Evolutionary conservation across 805 yeast species (phyloP).

Genomic region (Wickerhamomyces subpelliculosus): DNA sequence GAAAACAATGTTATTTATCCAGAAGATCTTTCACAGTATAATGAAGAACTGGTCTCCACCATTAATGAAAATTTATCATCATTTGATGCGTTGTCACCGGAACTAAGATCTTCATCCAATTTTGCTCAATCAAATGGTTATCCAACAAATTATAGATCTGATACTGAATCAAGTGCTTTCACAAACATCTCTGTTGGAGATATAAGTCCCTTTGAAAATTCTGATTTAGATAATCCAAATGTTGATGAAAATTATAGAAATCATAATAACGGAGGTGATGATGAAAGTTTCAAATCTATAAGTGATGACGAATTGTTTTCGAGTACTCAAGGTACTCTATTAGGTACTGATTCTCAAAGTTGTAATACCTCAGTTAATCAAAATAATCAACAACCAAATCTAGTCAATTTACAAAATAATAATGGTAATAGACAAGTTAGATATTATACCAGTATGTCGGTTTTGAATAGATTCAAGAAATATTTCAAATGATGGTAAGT

Average conservation of each 20-base stretch:
- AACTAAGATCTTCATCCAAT: not conserved
- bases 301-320: constrained; percentile 11
- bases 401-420: constrained; percentile 10
- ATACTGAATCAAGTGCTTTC: constrained; percentile 18
- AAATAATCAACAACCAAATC: not conserved
- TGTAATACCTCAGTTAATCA: not conserved
- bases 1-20: constrained; percentile 44
- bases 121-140: not conserved
- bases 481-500: constrained; percentile 13
- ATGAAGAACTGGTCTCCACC: not conserved
- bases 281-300: constrained; percentile 9
- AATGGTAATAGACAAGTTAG: constrained; percentile 14
- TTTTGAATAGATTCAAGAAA: constrained; percentile 17
- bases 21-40: constrained; percentile 16
- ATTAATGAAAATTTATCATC: not conserved
- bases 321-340: constrained; percentile 16
- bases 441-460: constrained; percentile 19
- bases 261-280: constrained; percentile 6
- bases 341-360: constrained; percentile 3
- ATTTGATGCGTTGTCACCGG: not conserved
- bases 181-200: constrained; percentile 18
- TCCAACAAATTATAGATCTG: constrained; percentile 10
- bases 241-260: not conserved
- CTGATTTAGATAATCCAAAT: not conserved
- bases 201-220: constrained; percentile 7